Base-by-base conservation (phyloP, 495 filamentous ascomycete species). In the Thozetella sp. region DNA sequence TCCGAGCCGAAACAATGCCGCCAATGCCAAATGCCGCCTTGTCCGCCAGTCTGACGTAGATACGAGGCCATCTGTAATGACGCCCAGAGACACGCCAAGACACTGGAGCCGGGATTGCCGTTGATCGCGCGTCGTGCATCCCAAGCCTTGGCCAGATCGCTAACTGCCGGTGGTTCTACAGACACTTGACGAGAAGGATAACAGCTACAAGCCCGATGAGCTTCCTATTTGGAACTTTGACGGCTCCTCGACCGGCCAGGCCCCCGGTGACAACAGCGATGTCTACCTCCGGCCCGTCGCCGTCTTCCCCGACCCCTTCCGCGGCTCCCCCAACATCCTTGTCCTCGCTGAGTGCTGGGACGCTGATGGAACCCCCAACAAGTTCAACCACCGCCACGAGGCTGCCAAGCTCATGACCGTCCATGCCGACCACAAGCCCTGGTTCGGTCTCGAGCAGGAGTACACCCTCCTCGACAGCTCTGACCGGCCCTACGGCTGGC, bases 201-300 rank as follows among this genome's bases (percentile, higher is more conserved):
- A 71, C 55, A 63, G 65, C 43, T 74, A 77, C 68, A 76, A 71
- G 60, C 71, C 92, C 58, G 89, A 92, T 56, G 92, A 97, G 60
- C 92, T 99, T 59, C 92, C 94, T 60, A 92, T 96, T 76, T 99
- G 95, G 95, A 99, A 98, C 84, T 99, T 99, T 71, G 95, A 99
- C 72, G 95, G 95, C 73, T 96, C 92, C 56, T 97, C 93, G 20
- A 97, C 92, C 66, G 91, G 83, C 68, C 95, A 99, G 77, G 95
- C 95, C 55, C 92, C 93, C 27, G 92, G 94, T 72, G 91, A 94
- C 76, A 93, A 99, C 85, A 97, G 93, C 57, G 95, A 99, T 80
- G 89, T 98, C 86, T 97, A 97, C 84, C 90, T 99, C 61, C 90
- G 91, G 70, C 95, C 95, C 58, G 86, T 91, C 57, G 91, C 92